Evolutionary conservation across 2,329 filamentous ascomycete genomes (phyloP).

Genomic region (Sporothrix brunneoviolacea): DNA sequence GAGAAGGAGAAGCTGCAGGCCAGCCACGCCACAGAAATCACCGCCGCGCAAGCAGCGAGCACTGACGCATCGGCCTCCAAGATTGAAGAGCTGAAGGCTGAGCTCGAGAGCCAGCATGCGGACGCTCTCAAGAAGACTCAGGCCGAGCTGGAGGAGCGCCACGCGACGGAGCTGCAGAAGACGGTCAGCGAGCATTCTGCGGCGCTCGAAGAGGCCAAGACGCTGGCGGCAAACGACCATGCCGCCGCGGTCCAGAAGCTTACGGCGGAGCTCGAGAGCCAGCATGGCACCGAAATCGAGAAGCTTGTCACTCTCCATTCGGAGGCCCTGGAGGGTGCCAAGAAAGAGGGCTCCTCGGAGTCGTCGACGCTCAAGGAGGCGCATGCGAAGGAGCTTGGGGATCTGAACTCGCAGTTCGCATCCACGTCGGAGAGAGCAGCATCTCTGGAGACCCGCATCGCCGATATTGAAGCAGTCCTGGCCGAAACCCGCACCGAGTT

Average conservation of each 20-base stretch:
- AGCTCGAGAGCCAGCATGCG: conserved; percentile 34
- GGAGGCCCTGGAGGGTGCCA: conserved; percentile 39
- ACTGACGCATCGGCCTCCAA: conserved; percentile 25
- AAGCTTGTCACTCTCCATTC: conserved; percentile 37
- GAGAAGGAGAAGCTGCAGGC: conserved; percentile 32
- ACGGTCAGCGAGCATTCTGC: conserved; percentile 25
- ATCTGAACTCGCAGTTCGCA: conserved; percentile 25
- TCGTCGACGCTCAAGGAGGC: conserved; percentile 27
- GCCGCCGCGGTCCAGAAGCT: conserved; percentile 30
- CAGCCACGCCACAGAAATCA: conserved; percentile 27
- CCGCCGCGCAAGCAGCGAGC: conserved; percentile 21
- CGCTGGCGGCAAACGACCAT: conserved; percentile 27
- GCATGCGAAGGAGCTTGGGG: conserved; percentile 36
- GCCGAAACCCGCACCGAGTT: conserved; percentile 34
- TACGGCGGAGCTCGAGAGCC: conserved; percentile 36
- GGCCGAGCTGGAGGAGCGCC: conserved; percentile 24
- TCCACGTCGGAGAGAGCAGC: conserved; percentile 37
- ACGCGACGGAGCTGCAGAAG: conserved; percentile 19
- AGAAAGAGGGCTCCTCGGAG: conserved; percentile 37
- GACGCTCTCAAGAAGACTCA: conserved; percentile 40
- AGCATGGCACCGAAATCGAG: conserved; percentile 36
- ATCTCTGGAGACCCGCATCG: conserved; percentile 30
- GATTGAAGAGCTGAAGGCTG: conserved; percentile 33
- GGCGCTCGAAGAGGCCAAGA: conserved; percentile 29
- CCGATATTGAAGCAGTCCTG: conserved; percentile 31